Conservation (phyloP, 129 eudicot species). For the Deinandra increscens region DNA sequence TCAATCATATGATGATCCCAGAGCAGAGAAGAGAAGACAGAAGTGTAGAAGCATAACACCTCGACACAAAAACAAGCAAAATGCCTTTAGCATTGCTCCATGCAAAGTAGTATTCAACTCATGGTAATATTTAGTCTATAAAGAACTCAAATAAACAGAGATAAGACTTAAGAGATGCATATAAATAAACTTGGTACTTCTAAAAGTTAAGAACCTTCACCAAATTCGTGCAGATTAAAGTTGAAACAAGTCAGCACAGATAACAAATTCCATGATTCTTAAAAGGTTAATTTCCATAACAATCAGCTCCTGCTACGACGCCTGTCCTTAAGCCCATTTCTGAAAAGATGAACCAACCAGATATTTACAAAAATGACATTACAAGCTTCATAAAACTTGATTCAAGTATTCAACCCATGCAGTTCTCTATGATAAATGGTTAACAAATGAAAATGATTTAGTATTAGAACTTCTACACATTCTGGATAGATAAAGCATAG, state of each 20-base stretch:
- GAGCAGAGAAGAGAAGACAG: conserved; percentile 46
- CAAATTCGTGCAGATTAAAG: conserved; percentile 68
- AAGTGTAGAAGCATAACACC: conserved; percentile 86
- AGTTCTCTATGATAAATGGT: not conserved
- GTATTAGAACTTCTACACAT: not conserved
- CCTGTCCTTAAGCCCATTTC: conserved; percentile 82
- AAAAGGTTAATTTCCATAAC: conserved; percentile 14
- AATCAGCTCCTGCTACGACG: conserved; percentile 97
- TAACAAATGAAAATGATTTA: not conserved
- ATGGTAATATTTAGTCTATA: conserved; percentile 12
- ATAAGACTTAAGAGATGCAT: conserved; percentile 10
- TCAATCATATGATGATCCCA: conserved; percentile 64
- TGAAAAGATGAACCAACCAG: conserved; percentile 29
- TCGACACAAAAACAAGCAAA: conserved; percentile 83
- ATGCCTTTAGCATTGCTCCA: conserved; percentile 48
- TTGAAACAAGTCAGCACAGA: conserved; percentile 61
- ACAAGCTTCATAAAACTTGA: not conserved
- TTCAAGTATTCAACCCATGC: not conserved
- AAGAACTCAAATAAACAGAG: conserved; percentile 11
- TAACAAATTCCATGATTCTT: conserved; percentile 40
- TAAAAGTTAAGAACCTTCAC: conserved; percentile 73
- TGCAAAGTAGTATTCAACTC: conserved; percentile 16
- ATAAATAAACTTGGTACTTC: conserved; percentile 34
- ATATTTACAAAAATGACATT: not conserved
- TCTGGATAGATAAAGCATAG: not conserved